Conservation (phyloP, 768 basidiomycete species). For the Phaffia australis region DNA sequence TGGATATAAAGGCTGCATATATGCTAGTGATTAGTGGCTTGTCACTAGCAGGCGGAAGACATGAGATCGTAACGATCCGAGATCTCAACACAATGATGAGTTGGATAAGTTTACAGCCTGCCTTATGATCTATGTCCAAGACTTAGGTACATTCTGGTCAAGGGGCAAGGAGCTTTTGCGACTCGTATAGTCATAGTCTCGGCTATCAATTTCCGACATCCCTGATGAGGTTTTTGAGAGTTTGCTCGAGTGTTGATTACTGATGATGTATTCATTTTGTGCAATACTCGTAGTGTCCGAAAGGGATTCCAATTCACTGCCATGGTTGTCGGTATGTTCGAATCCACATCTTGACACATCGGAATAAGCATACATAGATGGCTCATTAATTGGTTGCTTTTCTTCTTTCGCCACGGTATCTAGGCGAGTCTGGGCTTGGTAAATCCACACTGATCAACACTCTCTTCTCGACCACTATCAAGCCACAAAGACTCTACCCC, state of each 20-base stretch:
- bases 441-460: constrained; percentile 99
- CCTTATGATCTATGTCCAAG: too few relatives aligned
- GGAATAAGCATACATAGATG: constrained; percentile 26
- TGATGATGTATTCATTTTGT: not conserved
- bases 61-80: too few relatives aligned
- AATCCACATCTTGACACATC: constrained; percentile 1
- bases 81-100: too few relatives aligned
- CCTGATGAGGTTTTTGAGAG: too few relatives aligned
- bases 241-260: too few relatives aligned
- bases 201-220: too few relatives aligned
- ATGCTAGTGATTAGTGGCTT: not conserved
- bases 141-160: too few relatives aligned
- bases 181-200: too few relatives aligned
- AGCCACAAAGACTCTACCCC: constrained; percentile 59
- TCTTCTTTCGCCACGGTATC: not conserved
- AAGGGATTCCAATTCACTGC: constrained; percentile 85
- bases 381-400: constrained; percentile 31
- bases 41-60: not conserved
- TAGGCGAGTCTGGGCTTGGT: constrained; percentile 94
- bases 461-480: constrained; percentile 91
- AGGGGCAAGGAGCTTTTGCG: too few relatives aligned
- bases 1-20: not conserved
- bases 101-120: too few relatives aligned
- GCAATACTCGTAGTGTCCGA: constrained; percentile 12
- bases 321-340: constrained; percentile 90